These are phyloP conservation scores for Phytopythium kandeliae DNA, from an alignment of 352 stramenopile genomes.

Conservation along the genomic window DNA sequence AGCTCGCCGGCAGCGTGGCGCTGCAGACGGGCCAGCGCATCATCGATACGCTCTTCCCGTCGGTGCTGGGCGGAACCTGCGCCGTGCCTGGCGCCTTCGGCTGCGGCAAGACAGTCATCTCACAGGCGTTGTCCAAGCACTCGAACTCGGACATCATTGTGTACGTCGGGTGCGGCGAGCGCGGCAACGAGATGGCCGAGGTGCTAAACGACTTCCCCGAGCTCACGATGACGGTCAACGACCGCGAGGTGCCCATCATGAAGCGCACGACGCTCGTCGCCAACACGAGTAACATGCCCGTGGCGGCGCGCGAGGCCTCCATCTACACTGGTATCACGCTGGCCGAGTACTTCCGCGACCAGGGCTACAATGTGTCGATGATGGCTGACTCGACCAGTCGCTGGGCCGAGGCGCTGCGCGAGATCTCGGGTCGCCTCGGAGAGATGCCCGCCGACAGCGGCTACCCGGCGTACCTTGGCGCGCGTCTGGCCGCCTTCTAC, in stretches of 20 bases:
- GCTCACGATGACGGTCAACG: conserved; percentile 98
- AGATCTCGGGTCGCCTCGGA: conserved; percentile 99
- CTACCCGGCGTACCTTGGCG: conserved; percentile 97
- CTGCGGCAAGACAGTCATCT: conserved; percentile 99
- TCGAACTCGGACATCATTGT: conserved; percentile 99
- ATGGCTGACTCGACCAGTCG: conserved; percentile 99
- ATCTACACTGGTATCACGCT: conserved; percentile 99
- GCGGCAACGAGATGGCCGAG: conserved; percentile 99
- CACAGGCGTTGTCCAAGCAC: conserved; percentile 99
- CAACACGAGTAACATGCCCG: conserved; percentile 99
- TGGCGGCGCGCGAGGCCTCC: conserved; percentile 98
- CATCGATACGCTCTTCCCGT: conserved; percentile 99
- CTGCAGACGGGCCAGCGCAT: conserved; percentile 98
- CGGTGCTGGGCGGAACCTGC: conserved; percentile 98
- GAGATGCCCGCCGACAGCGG: conserved; percentile 99
- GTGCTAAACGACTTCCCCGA: conserved; percentile 99
- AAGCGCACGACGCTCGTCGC: conserved; percentile 99
- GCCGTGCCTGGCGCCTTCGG: conserved; percentile 98
- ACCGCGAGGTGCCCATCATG: conserved; percentile 98
- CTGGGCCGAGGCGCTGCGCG: conserved; percentile 99
- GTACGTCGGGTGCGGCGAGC: conserved; percentile 99
- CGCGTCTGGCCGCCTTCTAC: conserved; percentile 99
- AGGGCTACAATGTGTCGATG: conserved; percentile 99
- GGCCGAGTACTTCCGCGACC: conserved; percentile 99
- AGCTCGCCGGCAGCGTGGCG: conserved; percentile 96